Percentiles rank a stretch among this genome's conserved stretches.
Evolutionary conservation across 108 stramenopile genomes (phyloP).

Genomic region (Nitzschia sp.): DNA sequence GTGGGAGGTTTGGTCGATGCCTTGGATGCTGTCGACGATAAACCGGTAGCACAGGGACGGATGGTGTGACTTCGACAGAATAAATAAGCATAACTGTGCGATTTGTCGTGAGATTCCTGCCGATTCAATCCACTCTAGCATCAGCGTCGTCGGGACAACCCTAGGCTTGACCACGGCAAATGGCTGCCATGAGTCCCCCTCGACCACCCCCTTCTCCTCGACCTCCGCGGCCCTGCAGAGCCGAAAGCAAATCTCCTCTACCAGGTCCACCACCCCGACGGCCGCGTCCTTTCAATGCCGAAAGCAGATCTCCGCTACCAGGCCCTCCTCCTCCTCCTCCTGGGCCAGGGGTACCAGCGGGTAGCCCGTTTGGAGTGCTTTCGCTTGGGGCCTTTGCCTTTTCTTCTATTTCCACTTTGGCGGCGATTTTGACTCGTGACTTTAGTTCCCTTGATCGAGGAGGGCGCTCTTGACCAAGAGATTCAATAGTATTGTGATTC

Average conservation of each 20-base stretch:
- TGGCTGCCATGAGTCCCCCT: conserved; percentile 21
- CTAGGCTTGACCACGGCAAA: conserved; percentile 6
- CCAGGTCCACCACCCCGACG: neutral
- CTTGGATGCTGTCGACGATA: too few relatives aligned
- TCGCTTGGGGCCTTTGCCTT: neutral
- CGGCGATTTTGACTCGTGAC: neutral
- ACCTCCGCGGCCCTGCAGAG: neutral
- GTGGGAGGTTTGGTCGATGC: too few relatives aligned
- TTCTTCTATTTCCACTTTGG: neutral
- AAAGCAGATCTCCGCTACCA: neutral
- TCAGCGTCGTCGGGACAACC: neutral
- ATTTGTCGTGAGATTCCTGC: too few relatives aligned
- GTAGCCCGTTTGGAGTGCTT: neutral
- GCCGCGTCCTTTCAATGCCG: neutral
- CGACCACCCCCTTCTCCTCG: neutral
- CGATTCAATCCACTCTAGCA: too few relatives aligned
- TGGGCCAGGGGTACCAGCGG: neutral
- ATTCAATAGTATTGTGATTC: neutral
- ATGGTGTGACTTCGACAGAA: too few relatives aligned
- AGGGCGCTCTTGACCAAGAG: neutral
- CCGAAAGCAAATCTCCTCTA: neutral
- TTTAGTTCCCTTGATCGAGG: neutral
- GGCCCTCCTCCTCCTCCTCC: conserved; percentile 2
- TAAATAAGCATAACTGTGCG: too few relatives aligned
- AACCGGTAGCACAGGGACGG: too few relatives aligned